phyloP scores from a whole-genome alignment of 2,329 filamentous ascomycete genomes.

The Fusarium proliferatum region DNA sequence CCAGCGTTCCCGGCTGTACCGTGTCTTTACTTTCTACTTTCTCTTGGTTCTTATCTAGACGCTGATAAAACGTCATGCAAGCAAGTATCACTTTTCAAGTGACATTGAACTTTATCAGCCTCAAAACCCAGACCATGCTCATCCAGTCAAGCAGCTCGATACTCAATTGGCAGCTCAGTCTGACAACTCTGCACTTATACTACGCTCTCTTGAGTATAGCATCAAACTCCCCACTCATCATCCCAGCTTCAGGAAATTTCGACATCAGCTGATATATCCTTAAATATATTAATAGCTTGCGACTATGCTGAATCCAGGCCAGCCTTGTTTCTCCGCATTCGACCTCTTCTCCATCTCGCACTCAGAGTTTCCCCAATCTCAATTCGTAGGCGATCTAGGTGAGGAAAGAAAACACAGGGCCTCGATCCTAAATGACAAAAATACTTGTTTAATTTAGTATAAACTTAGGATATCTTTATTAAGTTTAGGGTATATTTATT shows the following conservation, averaged over 20 bases:
- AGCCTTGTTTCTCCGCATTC: neutral
- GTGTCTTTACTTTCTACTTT: too few species aligned
- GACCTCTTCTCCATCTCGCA: neutral
- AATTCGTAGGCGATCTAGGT: neutral
- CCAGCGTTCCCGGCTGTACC: neutral
- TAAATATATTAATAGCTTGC: neutral
- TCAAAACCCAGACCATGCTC: fast-evolving
- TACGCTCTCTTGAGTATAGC: neutral
- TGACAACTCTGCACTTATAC: neutral
- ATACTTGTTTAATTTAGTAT: too few species aligned
- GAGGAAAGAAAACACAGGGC: too few species aligned
- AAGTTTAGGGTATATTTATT: too few species aligned
- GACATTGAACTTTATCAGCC: neutral
- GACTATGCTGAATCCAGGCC: neutral
- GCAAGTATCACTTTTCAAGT: fast-evolving
- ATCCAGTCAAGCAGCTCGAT: neutral
- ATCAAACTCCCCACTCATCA: neutral
- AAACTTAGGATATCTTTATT: too few species aligned
- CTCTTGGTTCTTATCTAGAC: neutral
- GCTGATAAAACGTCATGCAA: neutral
- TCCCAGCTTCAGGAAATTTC: neutral
- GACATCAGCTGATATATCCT: neutral
- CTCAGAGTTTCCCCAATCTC: neutral
- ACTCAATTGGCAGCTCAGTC: neutral
- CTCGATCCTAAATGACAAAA: too few species aligned